Base-by-base conservation (phyloP, 208 protist species). In the Vickermania ingenoplastis region DNA sequence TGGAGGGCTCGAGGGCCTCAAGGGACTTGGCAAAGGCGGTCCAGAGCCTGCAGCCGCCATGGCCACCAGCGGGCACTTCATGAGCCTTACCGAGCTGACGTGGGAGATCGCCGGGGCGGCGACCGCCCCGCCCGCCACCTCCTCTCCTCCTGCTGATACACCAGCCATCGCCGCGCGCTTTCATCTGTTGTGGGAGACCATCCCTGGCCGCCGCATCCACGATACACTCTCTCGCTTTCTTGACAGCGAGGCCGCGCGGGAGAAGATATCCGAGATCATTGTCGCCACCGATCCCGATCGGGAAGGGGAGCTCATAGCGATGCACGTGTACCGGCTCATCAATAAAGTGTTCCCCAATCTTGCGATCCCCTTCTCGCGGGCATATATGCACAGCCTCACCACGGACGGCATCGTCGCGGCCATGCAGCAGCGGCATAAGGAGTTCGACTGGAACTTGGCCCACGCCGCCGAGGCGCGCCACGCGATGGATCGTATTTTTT, bases 331-430 rank as follows among this genome's bases (percentile, higher is more conserved):
- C 28, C 80, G 88, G 48, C 63, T 90, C 17, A 75, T 94, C 31
- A 69, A 76, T 1, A 67, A 76, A 28, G 75, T 92, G 73, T 91
- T 90, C 56, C 86, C 86, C 26, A 76, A 91, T 24, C 58, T 90
- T 2, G 73, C 71, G 23, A 73, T 89, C 45, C 84, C 84, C 22
- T 96, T 86, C 63, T 89, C 89, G 21, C 81, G 89, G n/a, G 89
- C 89, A 2, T 96, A 96, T 71, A 89, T 96, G 65, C 86, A 96
- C 73, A 91, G 85, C 66, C 92, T 96, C 62, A 96, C 89, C 1
- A 77, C 79, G 41, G 84, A 92, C 14, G 86, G 84, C 53, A 88
- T 96, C 48, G 73, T 64, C 22, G 68, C 70, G 27, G 89, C 86
- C 1, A 92, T 94, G 83, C 69, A 59, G 31, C 76, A 91, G 59